Conservation (phyloP, 1,139 yeast species). For the Pichia norvegensis region DNA sequence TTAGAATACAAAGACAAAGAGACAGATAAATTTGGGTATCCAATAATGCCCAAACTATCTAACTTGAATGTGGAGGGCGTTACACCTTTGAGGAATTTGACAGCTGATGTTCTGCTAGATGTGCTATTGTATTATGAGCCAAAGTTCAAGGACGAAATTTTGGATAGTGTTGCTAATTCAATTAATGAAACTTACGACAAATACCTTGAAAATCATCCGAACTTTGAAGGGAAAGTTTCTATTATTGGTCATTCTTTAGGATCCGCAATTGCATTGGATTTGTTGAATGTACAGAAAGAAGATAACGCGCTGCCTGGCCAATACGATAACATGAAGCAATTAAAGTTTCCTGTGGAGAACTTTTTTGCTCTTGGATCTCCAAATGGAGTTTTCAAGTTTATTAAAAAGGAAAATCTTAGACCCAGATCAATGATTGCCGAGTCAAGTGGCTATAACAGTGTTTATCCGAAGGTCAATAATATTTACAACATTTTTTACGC, state of each 20-base stretch:
- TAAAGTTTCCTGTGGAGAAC: conserved; percentile 66
- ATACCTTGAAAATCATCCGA: conserved; percentile 59
- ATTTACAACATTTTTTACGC: conserved; percentile 78
- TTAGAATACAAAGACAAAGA: conserved; percentile 31
- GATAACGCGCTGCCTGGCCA: conserved; percentile 22
- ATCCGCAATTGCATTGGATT: conserved; percentile 75
- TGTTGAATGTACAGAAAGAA: conserved; percentile 53
- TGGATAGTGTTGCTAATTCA: conserved; percentile 58
- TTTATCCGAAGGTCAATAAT: conserved; percentile 47
- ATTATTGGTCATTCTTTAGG: conserved; percentile 90
- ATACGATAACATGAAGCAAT: conserved; percentile 28
- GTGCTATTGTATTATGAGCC: conserved; percentile 81
- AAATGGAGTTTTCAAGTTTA: conserved; percentile 72
- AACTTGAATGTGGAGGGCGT: conserved; percentile 80
- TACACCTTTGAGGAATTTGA: conserved; percentile 61
- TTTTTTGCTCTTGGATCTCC: conserved; percentile 86
- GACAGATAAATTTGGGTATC: conserved; percentile 28
- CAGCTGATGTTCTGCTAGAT: conserved; percentile 85
- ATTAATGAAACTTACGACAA: conserved; percentile 60
- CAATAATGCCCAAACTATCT: conserved; percentile 52
- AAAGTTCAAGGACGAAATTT: conserved; percentile 52
- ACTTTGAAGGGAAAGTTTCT: conserved; percentile 72
- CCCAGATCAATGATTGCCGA: conserved; percentile 31
- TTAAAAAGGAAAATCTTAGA: conserved; percentile 49
- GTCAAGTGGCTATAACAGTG: conserved; percentile 12